Conservation (phyloP, 129 eudicot species). For the Scalesia atractyloides region DNA sequence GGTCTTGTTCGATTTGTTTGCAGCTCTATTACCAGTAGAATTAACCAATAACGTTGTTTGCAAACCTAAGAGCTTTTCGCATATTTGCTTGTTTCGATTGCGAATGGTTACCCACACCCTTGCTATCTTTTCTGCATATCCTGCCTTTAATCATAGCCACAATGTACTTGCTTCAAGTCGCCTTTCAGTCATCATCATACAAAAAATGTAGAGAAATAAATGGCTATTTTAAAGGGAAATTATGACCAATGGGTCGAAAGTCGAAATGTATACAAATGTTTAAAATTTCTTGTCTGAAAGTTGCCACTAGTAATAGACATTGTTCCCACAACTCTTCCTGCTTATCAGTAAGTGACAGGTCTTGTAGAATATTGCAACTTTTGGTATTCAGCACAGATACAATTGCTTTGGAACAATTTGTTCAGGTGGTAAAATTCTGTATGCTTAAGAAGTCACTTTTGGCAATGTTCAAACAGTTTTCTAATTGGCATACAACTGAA, state of each 20-base stretch:
- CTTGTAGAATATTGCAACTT: not conserved
- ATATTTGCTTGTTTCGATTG: slow-evolving; percentile 83
- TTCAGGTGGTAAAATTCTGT: not conserved
- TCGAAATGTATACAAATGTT: not conserved
- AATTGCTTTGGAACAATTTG: not conserved
- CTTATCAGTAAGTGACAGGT: not conserved
- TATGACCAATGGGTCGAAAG: not conserved
- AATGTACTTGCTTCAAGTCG: not conserved
- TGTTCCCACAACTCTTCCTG: not conserved
- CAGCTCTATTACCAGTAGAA: no score
- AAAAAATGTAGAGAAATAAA: not conserved
- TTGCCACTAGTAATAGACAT: not conserved
- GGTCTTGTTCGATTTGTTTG: no score
- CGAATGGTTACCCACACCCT: slow-evolving; percentile 80
- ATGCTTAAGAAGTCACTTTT: not conserved
- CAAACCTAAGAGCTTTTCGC: slow-evolving; percentile 40
- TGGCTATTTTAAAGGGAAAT: not conserved
- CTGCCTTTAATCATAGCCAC: slow-evolving; percentile 59
- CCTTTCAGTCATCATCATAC: not conserved
- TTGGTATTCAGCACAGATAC: not conserved
- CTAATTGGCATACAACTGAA: no score
- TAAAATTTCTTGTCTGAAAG: not conserved
- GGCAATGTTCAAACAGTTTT: no score
- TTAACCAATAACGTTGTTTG: slow-evolving; percentile 26
- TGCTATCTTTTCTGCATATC: slow-evolving; percentile 98